Percentiles rank a stretch among this genome's conserved stretches.
Evolutionary conservation across 768 basidiomycete genomes (phyloP).

Genomic region (Solioccasus polychromus): DNA sequence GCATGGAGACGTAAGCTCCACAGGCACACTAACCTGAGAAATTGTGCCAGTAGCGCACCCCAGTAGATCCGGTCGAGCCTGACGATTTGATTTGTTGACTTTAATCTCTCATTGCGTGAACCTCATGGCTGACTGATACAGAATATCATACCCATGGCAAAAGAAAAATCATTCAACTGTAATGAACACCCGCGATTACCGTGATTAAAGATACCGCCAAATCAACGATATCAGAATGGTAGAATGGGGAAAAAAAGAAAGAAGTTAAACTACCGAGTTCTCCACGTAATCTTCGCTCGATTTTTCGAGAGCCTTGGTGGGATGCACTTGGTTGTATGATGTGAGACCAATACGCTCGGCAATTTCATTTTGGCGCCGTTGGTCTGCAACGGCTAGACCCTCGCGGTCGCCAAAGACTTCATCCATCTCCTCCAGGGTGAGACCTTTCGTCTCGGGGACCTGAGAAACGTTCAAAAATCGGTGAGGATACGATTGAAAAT

Average conservation of each 20-base stretch:
- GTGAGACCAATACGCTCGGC: conserved; percentile 63
- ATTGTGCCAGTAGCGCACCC: no score
- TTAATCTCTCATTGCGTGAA: no score
- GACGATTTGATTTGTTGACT: no score
- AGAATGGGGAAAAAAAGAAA: not conserved
- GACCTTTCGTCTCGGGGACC: conserved; percentile 73
- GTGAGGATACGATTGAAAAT: not conserved
- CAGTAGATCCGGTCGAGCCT: no score
- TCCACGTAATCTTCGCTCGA: conserved; percentile 12
- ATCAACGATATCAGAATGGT: no score
- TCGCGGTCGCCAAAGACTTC: conserved; percentile 61
- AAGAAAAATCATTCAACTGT: no score
- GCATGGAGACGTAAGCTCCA: no score
- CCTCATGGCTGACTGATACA: no score
- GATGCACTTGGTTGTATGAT: conserved; percentile 22
- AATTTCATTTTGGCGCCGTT: conserved; percentile 46
- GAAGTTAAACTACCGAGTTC: not conserved
- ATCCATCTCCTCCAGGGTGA: conserved; percentile 79
- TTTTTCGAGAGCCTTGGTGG: conserved; percentile 15
- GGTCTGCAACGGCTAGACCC: conserved; percentile 57
- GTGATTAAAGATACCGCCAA: no score
- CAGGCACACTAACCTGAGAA: no score
- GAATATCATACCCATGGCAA: no score
- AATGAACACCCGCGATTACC: no score
- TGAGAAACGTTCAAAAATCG: conserved; percentile 14